Conservation (phyloP, 1,284 basidiomycete species). For the Cutaneotrichosporon spelunceum region DNA sequence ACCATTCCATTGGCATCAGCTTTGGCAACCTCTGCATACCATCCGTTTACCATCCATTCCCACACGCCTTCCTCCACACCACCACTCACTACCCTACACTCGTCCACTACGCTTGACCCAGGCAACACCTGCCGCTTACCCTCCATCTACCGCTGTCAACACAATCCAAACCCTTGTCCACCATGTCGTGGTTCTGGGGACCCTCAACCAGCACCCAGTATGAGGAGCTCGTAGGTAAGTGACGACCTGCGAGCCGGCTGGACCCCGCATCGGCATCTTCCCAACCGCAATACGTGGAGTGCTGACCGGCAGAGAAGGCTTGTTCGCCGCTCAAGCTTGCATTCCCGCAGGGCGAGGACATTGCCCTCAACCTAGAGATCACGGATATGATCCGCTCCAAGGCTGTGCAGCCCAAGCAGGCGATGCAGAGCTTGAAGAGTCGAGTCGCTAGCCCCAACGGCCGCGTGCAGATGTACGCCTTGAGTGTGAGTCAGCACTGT, state of each 20-base stretch:
- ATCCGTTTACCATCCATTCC: background rate
- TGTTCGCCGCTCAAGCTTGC: constrained; percentile 52
- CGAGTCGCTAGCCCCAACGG: constrained; percentile 92
- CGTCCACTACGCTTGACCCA: background rate
- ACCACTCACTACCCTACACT: background rate
- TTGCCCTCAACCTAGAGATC: constrained; percentile 90
- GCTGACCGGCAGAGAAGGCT: constrained; percentile 46
- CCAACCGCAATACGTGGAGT: background rate
- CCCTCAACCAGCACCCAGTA: constrained; percentile 45
- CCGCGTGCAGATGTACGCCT: constrained; percentile 84
- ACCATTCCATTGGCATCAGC: background rate
- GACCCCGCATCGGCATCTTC: background rate
- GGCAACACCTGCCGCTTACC: background rate
- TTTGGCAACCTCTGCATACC: background rate
- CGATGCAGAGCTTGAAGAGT: constrained; percentile 83
- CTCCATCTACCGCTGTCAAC: background rate
- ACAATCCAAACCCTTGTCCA: constrained; percentile 3
- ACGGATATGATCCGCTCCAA: constrained; percentile 95
- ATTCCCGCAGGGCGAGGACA: constrained; percentile 66
- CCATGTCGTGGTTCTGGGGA: constrained; percentile 52
- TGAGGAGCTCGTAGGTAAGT: constrained; percentile 51
- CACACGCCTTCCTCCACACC: background rate
- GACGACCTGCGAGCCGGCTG: background rate
- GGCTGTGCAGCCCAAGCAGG: constrained; percentile 76
- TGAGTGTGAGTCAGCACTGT: constrained; percentile 61